Evolutionary conservation across 495 filamentous ascomycete species (phyloP).

Genomic region (Sporormia fimetaria): DNA sequence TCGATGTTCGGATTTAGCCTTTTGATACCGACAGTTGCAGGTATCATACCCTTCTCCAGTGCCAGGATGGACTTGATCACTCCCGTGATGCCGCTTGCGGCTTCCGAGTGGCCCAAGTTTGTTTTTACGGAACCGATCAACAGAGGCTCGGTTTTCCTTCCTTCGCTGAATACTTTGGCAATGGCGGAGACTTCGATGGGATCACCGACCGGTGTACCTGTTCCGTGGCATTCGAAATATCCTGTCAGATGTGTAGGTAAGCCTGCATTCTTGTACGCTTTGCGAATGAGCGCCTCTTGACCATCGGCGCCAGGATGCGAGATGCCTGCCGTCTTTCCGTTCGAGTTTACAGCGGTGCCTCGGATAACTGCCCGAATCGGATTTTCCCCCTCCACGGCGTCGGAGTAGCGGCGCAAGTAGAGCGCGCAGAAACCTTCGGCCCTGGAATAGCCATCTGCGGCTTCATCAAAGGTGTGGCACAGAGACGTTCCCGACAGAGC

Average conservation of each 20-base stretch:
- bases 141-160: slow-evolving; percentile 35
- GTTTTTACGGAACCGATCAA: slow-evolving; percentile 27
- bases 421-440: slow-evolving; percentile 30
- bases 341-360: slow-evolving; percentile 30
- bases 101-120: slow-evolving; percentile 33
- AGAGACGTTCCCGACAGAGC: slow-evolving; percentile 1
- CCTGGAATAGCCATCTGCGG: slow-evolving; percentile 16
- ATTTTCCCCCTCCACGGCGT: slow-evolving; percentile 33
- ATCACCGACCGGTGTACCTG: slow-evolving; percentile 34
- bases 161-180: slow-evolving; percentile 27
- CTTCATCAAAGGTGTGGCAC: slow-evolving; percentile 18
- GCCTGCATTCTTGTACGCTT: slow-evolving; percentile 18
- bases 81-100: slow-evolving; percentile 23
- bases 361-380: slow-evolving; percentile 36
- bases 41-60: slow-evolving; percentile 25
- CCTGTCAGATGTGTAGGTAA: slow-evolving; percentile 29
- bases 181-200: slow-evolving; percentile 31
- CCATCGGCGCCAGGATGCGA: slow-evolving; percentile 5
- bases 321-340: slow-evolving; percentile 14
- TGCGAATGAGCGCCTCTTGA: slow-evolving; percentile 27
- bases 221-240: slow-evolving; percentile 37
- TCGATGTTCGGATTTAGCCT: slow-evolving; percentile 18
- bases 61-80: slow-evolving; percentile 29
- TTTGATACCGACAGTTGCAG: slow-evolving; percentile 9
- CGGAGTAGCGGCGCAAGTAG: slow-evolving; percentile 30